Percentiles rank a stretch among this genome's conserved stretches.
These are phyloP conservation scores for Coemansia sp. DNA, from an alignment of 192 early-diverging fungal genomes.

Conservation along the genomic window DNA sequence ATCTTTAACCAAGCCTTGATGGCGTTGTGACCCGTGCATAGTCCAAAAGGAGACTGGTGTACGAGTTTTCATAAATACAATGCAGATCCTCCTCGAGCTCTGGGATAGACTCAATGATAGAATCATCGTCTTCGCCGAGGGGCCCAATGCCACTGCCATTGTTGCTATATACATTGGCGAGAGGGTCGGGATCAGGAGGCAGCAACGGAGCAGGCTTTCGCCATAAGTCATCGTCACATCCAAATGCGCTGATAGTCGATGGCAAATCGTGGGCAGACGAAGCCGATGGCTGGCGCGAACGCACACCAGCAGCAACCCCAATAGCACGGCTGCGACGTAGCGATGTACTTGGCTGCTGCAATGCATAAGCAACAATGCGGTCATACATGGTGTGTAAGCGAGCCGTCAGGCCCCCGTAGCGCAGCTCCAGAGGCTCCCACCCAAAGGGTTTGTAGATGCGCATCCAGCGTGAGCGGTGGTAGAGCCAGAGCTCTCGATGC, in stretches of 20 bases:
- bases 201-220: slow-evolving; percentile 39
- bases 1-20: slow-evolving; percentile 52
- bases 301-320: slow-evolving; percentile 47
- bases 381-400: slow-evolving; percentile 71
- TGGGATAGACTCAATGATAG: slow-evolving; percentile 57
- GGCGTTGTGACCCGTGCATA: slow-evolving; percentile 68
- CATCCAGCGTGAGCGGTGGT: slow-evolving; percentile 79
- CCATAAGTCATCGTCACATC: slow-evolving; percentile 45
- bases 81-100: slow-evolving; percentile 71
- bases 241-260: slow-evolving; percentile 45
- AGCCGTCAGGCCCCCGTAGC: slow-evolving; percentile 76
- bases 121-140: slow-evolving; percentile 42
- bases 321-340: slow-evolving; percentile 49
- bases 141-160: slow-evolving; percentile 26
- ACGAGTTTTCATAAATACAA: slow-evolving; percentile 66
- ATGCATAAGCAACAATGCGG: slow-evolving; percentile 62
- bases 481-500: slow-evolving; percentile 75
- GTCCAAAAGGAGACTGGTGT: slow-evolving; percentile 69
- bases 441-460: slow-evolving; percentile 84
- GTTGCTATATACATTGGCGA: slow-evolving; percentile 1
- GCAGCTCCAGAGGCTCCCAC: slow-evolving; percentile 80
- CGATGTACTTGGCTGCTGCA: slow-evolving; percentile 21
- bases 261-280: not conserved
- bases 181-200: slow-evolving; percentile 43
- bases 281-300: not conserved